Evolutionary conservation across 805 yeast species (phyloP).

Genomic region (Peterozyma toletana): DNA sequence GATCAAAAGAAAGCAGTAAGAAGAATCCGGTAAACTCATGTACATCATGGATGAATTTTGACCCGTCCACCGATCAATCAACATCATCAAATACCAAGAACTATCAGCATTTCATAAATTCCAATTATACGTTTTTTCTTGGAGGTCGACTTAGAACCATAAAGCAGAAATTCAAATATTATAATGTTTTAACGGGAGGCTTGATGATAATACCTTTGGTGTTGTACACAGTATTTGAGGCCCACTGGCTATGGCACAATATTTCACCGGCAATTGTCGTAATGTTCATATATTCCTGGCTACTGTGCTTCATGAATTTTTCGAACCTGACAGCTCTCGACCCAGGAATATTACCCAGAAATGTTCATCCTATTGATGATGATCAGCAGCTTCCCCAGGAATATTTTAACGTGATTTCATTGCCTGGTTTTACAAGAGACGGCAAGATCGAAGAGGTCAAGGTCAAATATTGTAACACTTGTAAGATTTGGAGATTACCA

Average conservation of each 20-base stretch:
- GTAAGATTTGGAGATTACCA: slow-evolving; percentile 30
- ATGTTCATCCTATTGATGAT: slow-evolving; percentile 47
- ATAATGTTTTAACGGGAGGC: slow-evolving; percentile 27
- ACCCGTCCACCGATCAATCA: too few relatives aligned
- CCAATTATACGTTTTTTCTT: slow-evolving; percentile 41
- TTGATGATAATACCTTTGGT: slow-evolving; percentile 38
- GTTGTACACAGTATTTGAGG: slow-evolving; percentile 45
- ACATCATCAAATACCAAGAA: not conserved
- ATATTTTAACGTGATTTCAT: slow-evolving; percentile 38
- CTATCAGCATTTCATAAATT: slow-evolving; percentile 33
- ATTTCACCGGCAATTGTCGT: slow-evolving; percentile 50
- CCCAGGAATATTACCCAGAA: slow-evolving; percentile 66
- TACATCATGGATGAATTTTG: too few relatives aligned
- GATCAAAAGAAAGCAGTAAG: too few relatives aligned
- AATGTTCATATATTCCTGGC: slow-evolving; percentile 53
- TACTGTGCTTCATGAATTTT: slow-evolving; percentile 38
- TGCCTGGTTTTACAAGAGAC: slow-evolving; percentile 32
- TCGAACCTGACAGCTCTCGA: slow-evolving; percentile 52
- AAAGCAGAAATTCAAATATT: slow-evolving; percentile 26
- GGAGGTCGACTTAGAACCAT: slow-evolving; percentile 59
- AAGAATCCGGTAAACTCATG: too few relatives aligned
- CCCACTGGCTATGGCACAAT: slow-evolving; percentile 48
- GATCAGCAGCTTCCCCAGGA: slow-evolving; percentile 43
- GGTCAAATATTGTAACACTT: slow-evolving; percentile 42
- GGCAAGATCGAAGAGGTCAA: slow-evolving; percentile 21